Base-by-base conservation (phyloP, 1,284 basidiomycete species). In the Cutaneotrichosporon arboriforme region DNA sequence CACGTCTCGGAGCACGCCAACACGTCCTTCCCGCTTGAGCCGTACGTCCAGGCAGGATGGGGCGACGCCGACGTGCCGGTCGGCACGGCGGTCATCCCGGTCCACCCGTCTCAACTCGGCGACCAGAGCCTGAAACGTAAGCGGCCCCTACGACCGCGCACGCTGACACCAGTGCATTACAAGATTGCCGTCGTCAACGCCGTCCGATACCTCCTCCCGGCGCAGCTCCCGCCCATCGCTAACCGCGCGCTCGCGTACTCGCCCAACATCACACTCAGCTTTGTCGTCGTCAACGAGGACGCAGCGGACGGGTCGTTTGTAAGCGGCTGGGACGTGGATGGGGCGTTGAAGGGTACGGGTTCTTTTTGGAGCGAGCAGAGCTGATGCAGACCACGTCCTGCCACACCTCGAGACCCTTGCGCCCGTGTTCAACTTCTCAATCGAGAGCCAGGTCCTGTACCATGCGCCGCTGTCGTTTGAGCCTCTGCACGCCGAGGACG, bases 361-460 rank as follows among this genome's bases (percentile, higher is more conserved):
- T 1, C 8, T 14, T 21, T 10, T 8, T 21, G 21, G 7, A 8
- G n/a, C n/a, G n/a, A n/a, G n/a, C n/a, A n/a, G n/a, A 26, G 34
- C 43, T 60, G 23, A 49, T 35, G 8, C 49, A 92, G 91, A 78
- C 38, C 81, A 88, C 66, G 75, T 96, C 23, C 67, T 77, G 18
- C 88, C 90, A 1, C 77, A 86, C 15, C 73, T 90, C 14, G 70
- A 79, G 10, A 77, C 80, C 36, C 77, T 96, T 5, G 77, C 77
- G 3, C 73, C 78, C 12, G 72, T 97, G 23, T 90, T 97, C 76
- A 90, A 91, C 67, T 90, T 94, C 68, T 89, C 87, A 3, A 80
- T 97, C 48, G 92, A 97, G 76, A 94, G 89, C 55, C 93, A 97
- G 76, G 83, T 96, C 0, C 88, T 93, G 62, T 91, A 85, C 69